phyloP scores from a whole-genome alignment of 2,329 filamentous ascomycete genomes.

The Scytalidium lignicola region DNA sequence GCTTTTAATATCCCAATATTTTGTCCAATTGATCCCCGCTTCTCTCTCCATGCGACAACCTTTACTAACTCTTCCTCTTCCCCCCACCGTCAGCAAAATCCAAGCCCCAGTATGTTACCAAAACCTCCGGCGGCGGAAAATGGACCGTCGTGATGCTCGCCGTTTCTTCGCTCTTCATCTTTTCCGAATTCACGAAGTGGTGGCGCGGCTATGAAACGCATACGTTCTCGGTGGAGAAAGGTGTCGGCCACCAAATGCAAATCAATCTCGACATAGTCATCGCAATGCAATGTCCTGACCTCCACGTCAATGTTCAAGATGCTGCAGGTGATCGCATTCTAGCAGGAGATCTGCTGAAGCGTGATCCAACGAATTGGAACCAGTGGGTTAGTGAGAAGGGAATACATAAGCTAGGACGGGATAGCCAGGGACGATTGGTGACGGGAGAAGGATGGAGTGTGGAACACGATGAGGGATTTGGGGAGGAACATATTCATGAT shows the following conservation, averaged over 20 bases:
- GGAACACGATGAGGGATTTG: constrained; percentile 60
- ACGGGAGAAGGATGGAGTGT: constrained; percentile 53
- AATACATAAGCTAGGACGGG: constrained; percentile 54
- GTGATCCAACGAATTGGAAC: constrained; percentile 73
- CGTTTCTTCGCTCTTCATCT: constrained; percentile 69
- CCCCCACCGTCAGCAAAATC: constrained; percentile 67
- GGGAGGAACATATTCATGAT: constrained; percentile 84
- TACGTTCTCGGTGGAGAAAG: constrained; percentile 90
- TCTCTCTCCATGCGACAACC: background rate
- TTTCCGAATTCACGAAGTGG: constrained; percentile 76
- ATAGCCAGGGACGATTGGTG: constrained; percentile 48
- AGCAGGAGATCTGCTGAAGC: constrained; percentile 67
- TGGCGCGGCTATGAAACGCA: constrained; percentile 80
- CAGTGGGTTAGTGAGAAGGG: constrained; percentile 74
- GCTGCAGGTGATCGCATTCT: constrained; percentile 88
- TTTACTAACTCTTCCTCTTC: background rate
- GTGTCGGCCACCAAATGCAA: constrained; percentile 79
- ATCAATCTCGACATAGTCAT: constrained; percentile 95
- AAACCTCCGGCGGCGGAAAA: constrained; percentile 81
- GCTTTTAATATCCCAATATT: background rate
- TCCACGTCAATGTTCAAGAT: constrained; percentile 98
- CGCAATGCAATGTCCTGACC: constrained; percentile 76
- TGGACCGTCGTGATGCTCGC: constrained; percentile 82
- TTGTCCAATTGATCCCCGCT: background rate
- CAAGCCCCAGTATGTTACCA: constrained; percentile 85